These are phyloP conservation scores for Atkinsonella texensis DNA, from an alignment of 2,329 filamentous ascomycete genomes.

Conservation along the genomic window DNA sequence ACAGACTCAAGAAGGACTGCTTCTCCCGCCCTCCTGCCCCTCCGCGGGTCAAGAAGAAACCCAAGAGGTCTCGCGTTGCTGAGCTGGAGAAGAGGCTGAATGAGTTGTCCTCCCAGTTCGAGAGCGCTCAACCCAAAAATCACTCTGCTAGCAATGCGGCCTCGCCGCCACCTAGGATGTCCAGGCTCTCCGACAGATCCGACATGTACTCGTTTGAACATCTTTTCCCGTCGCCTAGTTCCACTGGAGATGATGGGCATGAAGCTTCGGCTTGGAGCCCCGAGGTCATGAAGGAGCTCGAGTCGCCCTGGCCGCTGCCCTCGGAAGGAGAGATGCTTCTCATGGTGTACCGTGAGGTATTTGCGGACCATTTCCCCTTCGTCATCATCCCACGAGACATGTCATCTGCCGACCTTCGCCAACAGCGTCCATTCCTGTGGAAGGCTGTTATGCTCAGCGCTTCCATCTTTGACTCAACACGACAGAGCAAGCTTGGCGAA, in stretches of 20 bases:
- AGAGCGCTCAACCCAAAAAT: slow-evolving; percentile 14
- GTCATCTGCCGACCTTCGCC: slow-evolving; percentile 23
- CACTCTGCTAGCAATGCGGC: slow-evolving; percentile 4
- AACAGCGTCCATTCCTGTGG: slow-evolving; percentile 33
- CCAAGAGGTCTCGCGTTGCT: slow-evolving; percentile 35
- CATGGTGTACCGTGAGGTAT: slow-evolving; percentile 20
- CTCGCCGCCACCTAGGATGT: slow-evolving; percentile 3
- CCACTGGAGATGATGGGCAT: slow-evolving; percentile 12
- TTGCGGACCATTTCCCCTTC: slow-evolving; percentile 32
- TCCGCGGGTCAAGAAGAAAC: slow-evolving; percentile 32
- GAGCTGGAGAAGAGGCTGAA: slow-evolving; percentile 39
- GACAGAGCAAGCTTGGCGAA: slow-evolving; percentile 31
- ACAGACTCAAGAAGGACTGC: slow-evolving; percentile 35
- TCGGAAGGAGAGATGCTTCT: slow-evolving; percentile 29
- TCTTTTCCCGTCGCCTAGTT: slow-evolving; percentile 21
- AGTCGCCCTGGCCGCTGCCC: slow-evolving; percentile 28
- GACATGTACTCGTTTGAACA: slow-evolving; percentile 20
- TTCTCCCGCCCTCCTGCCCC: slow-evolving; percentile 34
- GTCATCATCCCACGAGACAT: slow-evolving; percentile 27
- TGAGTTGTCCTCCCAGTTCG: slow-evolving; percentile 34
- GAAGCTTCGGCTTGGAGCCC: slow-evolving; percentile 12
- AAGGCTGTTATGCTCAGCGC: slow-evolving; percentile 35
- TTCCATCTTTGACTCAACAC: slow-evolving; percentile 28
- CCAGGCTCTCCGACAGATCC: slow-evolving; percentile 9
- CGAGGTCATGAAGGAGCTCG: slow-evolving; percentile 12